Conservation (phyloP, 2,329 filamentous ascomycete genomes). For the Leptographium procerum region DNA sequence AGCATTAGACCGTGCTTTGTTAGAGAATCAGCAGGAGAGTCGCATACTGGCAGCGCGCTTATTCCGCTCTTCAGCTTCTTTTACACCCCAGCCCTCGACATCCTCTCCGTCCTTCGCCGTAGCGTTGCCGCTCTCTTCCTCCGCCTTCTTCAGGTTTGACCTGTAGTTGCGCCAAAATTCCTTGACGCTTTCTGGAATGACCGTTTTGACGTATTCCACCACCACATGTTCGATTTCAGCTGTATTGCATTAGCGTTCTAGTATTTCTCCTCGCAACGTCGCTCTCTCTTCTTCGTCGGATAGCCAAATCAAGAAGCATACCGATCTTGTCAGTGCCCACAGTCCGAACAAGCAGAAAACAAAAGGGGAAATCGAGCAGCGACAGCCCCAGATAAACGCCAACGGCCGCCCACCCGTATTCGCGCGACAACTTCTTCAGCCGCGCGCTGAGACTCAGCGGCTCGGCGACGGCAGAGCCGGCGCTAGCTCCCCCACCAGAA, state of each 20-base stretch:
- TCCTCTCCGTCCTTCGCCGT: slow-evolving; percentile 37
- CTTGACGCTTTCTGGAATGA: slow-evolving; percentile 50
- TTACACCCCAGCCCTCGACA: slow-evolving; percentile 48
- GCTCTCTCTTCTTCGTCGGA: too few relatives aligned
- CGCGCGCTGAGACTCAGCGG: slow-evolving; percentile 52
- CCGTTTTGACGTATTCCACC: slow-evolving; percentile 43
- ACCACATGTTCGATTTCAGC: slow-evolving; percentile 56
- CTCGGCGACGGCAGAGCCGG: slow-evolving; percentile 10
- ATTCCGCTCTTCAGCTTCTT: slow-evolving; percentile 50
- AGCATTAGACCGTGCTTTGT: background rate
- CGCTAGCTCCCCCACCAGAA: background rate
- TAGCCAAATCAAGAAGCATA: slow-evolving; percentile 22
- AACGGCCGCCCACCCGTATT: slow-evolving; percentile 89
- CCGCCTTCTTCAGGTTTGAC: slow-evolving; percentile 33
- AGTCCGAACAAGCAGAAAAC: slow-evolving; percentile 74
- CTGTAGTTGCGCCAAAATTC: slow-evolving; percentile 39
- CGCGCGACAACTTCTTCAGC: slow-evolving; percentile 72
- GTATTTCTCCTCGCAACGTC: background rate
- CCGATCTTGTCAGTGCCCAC: slow-evolving; percentile 82
- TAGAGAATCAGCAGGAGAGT: background rate
- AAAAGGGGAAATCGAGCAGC: slow-evolving; percentile 86
- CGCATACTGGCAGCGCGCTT: slow-evolving; percentile 64
- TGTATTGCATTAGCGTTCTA: slow-evolving; percentile 17
- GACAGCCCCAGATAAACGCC: slow-evolving; percentile 83
- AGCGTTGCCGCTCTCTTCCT: slow-evolving; percentile 31